phyloP scores from a whole-genome alignment of 345 rosid species.

The Limnanthes douglasii region DNA sequence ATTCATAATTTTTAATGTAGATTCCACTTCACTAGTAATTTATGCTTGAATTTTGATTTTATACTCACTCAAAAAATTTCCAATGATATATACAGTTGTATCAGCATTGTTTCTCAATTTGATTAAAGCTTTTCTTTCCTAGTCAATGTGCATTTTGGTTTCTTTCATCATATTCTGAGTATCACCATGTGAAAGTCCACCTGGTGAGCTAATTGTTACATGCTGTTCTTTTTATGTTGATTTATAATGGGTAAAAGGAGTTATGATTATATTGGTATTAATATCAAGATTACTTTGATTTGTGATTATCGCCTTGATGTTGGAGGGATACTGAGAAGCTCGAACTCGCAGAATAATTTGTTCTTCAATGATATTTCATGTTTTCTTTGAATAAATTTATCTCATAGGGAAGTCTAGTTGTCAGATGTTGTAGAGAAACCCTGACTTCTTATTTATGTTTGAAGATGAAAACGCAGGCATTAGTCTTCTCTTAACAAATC shows the following conservation, averaged over 20 bases:
- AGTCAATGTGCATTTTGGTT: conserved; percentile 27
- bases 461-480: too few species aligned
- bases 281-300: conserved; percentile 32
- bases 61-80: conserved; percentile 31
- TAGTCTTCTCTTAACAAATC: too few species aligned
- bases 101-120: conserved; percentile 27
- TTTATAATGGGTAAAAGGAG: conserved; percentile 32
- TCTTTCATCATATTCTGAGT: conserved; percentile 38
- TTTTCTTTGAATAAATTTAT: conserved; percentile 32
- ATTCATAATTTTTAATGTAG: too few species aligned
- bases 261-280: conserved; percentile 29
- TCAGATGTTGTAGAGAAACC: conserved; percentile 38
- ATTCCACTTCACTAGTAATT: conserved; percentile 25
- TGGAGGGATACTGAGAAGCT: conserved; percentile 30
- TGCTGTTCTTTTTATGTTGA: conserved; percentile 26
- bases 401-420: conserved; percentile 27
- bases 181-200: conserved; percentile 28
- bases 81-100: conserved; percentile 26
- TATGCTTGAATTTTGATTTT: conserved; percentile 27
- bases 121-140: conserved; percentile 27
- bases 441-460: too few species aligned
- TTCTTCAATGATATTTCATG: conserved; percentile 31
- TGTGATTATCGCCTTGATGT: conserved; percentile 29
- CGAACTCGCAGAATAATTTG: conserved; percentile 33
- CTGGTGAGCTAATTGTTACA: conserved; percentile 30